Percentiles rank a stretch among this genome's conserved stretches.
Evolutionary conservation across 2,329 filamentous ascomycete genomes (phyloP).

Genomic region (Arthroderma uncinatum): DNA sequence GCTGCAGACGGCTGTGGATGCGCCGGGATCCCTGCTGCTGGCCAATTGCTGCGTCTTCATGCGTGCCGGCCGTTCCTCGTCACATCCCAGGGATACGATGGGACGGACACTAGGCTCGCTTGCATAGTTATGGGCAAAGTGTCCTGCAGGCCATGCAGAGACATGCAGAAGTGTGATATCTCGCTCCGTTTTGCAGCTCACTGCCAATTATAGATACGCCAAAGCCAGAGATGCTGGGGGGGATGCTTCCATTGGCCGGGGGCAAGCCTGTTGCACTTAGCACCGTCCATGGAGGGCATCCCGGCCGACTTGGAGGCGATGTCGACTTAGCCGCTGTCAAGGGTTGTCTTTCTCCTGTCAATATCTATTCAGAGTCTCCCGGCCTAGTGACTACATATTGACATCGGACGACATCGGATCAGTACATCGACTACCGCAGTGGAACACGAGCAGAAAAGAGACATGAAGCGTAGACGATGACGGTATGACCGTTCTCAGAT

Average conservation of each 20-base stretch:
- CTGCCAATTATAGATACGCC: conserved; percentile 1
- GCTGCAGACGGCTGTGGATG: background rate
- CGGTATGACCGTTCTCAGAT: background rate
- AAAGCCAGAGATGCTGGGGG: background rate
- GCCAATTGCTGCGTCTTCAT: background rate
- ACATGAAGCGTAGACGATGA: conserved; percentile 3
- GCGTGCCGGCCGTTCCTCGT: background rate
- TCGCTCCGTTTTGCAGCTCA: background rate
- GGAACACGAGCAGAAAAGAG: background rate
- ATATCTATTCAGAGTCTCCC: background rate
- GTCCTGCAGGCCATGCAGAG: background rate
- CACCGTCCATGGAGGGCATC: background rate
- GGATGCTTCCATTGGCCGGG: background rate
- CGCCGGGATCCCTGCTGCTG: background rate
- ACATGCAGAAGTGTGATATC: background rate
- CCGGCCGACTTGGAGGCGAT: background rate
- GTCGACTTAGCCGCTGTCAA: background rate
- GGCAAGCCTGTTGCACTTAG: background rate
- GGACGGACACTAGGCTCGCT: background rate
- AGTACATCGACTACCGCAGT: background rate
- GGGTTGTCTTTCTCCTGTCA: background rate
- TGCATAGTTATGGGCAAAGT: background rate
- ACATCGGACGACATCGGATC: too few relatives aligned
- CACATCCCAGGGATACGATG: background rate
- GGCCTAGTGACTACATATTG: too few relatives aligned